Base-by-base conservation (phyloP, 2,329 filamentous ascomycete genomes). In the Trichoderma atroviride region DNA sequence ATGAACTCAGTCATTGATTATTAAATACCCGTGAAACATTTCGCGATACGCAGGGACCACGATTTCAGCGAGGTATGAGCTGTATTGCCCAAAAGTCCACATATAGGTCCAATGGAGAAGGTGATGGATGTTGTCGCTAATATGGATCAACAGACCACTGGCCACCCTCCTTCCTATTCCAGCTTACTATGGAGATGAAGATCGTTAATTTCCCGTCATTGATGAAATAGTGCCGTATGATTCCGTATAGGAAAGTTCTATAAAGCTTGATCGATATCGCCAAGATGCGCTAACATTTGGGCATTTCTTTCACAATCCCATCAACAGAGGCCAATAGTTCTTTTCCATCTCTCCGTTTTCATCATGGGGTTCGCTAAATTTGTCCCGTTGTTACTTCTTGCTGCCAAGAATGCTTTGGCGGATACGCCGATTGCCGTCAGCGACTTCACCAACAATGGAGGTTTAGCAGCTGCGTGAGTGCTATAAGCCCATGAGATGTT, bases 341-440 rank as follows among this genome's bases (percentile, higher is more conserved):
- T 27, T 3, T 5, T 13, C n/a, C 11, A 5, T 19, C 13, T n/a
- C 33, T 31, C n/a, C 22, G 13, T 16, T n/a, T 24, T 47, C 62
- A 13, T 43, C 35, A 65, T 65, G 62, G 62, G 52, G 24, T 43
- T 65, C 62, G n/a, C 62, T 9, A 65, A 65, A 27, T 3, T 67
- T 24, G 56, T 50, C 16, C 69, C 68, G 7, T 19, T 58, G 2
- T 19, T 71, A n/a, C 55, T 71, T 22, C 62, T 71, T 5, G 70
- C 56, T 37, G 62, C 68, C 43, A 64, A 59, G 33, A 29, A 24
- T 14, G 64, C 59, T 22, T 27, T 72, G 24, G 72, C 71, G 40
- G 70, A 73, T 57, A 73, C 70, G 3, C 40, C 67, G 1, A 70
- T 73, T 35, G 29, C 67, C 7, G 69, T 53, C 13, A 68, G 56